Conservation (phyloP, 2,329 filamentous ascomycete genomes). For the Corniculantispora saksenae region DNA sequence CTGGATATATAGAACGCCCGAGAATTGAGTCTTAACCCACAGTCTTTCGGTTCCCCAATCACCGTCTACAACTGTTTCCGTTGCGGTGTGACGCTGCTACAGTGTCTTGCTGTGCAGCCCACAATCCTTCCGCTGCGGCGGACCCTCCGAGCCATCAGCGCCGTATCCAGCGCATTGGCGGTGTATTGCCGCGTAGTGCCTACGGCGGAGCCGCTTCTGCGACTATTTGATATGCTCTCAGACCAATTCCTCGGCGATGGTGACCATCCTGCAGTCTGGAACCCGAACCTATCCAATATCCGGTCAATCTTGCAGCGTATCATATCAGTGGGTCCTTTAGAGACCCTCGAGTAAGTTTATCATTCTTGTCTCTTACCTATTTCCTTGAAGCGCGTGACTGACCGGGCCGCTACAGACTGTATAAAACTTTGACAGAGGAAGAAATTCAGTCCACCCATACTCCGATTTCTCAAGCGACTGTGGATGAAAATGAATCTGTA, state of each 20-base stretch:
- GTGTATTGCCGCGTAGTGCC: slow-evolving; percentile 1
- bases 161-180: neutral
- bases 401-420: neutral
- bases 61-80: slow-evolving; percentile 15
- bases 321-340: neutral
- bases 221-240: slow-evolving; percentile 12
- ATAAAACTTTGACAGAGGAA: slow-evolving; percentile 1
- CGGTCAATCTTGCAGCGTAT: slow-evolving; percentile 11
- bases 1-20: neutral
- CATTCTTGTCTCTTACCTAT: no score
- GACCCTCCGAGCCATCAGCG: slow-evolving; percentile 8
- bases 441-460: neutral
- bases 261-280: neutral
- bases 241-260: slow-evolving; percentile 6
- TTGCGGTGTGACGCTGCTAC: slow-evolving; percentile 9
- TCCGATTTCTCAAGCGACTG: neutral
- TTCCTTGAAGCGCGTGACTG: no score
- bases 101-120: slow-evolving; percentile 10
- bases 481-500: neutral
- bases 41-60: slow-evolving; percentile 5
- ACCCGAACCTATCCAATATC: slow-evolving; percentile 5
- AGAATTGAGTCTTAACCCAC: neutral
- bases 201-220: slow-evolving; percentile 4
- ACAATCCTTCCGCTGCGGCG: slow-evolving; percentile 9
- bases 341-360: slow-evolving; percentile 1